These are phyloP conservation scores for Edaphochlamys debaryana DNA, from an alignment of 139 green algal genomes.

Conservation along the genomic window DNA sequence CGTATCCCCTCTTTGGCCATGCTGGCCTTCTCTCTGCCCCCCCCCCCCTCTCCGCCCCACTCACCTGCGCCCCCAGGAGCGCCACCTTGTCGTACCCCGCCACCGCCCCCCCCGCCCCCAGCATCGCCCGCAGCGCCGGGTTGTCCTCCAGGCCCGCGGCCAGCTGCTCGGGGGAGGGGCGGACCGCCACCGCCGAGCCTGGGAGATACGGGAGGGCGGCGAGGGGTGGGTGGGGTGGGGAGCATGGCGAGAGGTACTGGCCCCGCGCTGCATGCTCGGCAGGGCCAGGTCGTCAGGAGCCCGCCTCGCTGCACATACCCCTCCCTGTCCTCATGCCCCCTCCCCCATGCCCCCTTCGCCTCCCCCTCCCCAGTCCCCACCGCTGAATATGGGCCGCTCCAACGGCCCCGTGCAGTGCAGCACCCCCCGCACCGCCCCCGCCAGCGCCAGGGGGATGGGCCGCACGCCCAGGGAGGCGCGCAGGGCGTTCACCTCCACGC, in stretches of 20 bases:
- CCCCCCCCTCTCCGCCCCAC: background rate
- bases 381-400: slow-evolving; percentile 91
- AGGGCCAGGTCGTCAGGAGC: no score
- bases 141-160: slow-evolving; percentile 37
- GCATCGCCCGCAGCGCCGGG: slow-evolving; percentile 42
- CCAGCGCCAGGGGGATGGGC: slow-evolving; percentile 79
- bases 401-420: slow-evolving; percentile 91
- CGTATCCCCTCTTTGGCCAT: no score
- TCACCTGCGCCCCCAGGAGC: slow-evolving; percentile 2
- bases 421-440: slow-evolving; percentile 82
- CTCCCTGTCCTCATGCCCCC: no score
- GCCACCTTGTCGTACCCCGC: slow-evolving; percentile 85
- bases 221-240: background rate
- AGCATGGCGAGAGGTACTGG: no score
- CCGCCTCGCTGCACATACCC: no score
- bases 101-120: slow-evolving; percentile 64
- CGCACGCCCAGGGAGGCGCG: slow-evolving; percentile 85
- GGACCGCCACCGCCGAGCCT: slow-evolving; percentile 43
- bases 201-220: background rate
- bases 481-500: slow-evolving; percentile 91
- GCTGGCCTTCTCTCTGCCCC: background rate
- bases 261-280: no score
- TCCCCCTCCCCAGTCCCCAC: slow-evolving; percentile 28
- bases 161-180: slow-evolving; percentile 41
- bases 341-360: slow-evolving; percentile 3